Evolutionary conservation across 1,139 yeast species (phyloP), one percentile per base, ranked within the genome.

Genomic region (Candida sanyaensis): DNA sequence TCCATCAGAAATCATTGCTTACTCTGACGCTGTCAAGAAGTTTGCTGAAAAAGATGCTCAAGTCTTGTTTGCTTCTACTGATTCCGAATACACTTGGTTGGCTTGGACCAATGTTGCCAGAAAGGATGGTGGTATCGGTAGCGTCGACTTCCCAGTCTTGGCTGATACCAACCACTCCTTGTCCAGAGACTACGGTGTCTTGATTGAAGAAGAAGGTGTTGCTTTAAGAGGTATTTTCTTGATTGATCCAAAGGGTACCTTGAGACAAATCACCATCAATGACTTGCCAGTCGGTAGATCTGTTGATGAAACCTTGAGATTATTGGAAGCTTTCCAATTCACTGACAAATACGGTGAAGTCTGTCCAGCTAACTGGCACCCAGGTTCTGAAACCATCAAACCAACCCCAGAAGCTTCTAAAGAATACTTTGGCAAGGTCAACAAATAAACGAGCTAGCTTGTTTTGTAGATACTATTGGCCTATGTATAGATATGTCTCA

Each of bases 291-390:
- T 93, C 61, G 99, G 99, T 73, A 91, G 99, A 83, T 88, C 90
- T 64, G 98, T 92, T 60, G 97, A 91, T 59, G 99, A 93, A 82
- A 88, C 97, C 61, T 81, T 89, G 69, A 91, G 99, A 87, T 85
- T 93, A 71, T 84, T 93, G 59, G 98, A 93, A 71, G 98, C 97
- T 64, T 92, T 93, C 96, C 96, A 92, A 81, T 91, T 93, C 90
- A 87, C 96, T 66, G 97, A 92, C 75, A 87, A 89, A 82, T 78
- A 92, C 83, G 97, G 98, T 77, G 96, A 93, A 77, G 98, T 93
- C 61, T 89, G 96, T 78, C 97, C 97, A 64, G 97, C 98, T 72
- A 92, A 91, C 95, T 93, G 99, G 98, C 88, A 89, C 63, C 92
- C 95, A 77, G 98, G 98, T 78, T 73, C 90, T 55, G 96, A 88